A percentile compares a stretch with the other conserved stretches of the same genome.
Conservation (phyloP, 257 asterid species). For the Solanum rostratum region DNA sequence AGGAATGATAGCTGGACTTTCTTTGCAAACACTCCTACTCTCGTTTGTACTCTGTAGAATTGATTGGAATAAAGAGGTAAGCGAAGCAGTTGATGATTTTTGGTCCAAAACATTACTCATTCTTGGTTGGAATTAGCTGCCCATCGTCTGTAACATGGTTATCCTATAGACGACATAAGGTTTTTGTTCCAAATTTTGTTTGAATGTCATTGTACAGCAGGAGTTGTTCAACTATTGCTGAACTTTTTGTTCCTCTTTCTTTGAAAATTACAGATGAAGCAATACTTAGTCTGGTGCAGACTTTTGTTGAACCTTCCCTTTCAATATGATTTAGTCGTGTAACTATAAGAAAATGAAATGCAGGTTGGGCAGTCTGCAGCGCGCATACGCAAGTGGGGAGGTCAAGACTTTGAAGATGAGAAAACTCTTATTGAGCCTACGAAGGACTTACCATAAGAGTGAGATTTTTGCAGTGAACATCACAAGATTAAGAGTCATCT, state of each 20-base stretch:
- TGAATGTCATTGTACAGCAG: background rate
- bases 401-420: slow-evolving; percentile 12
- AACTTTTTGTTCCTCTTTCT: background rate
- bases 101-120: background rate
- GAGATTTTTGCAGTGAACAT: background rate
- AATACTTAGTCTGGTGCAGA: background rate
- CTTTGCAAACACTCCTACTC: slow-evolving; percentile 49
- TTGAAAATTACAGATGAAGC: background rate
- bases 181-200: background rate
- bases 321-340: background rate
- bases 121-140: background rate
- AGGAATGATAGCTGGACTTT: slow-evolving; percentile 68
- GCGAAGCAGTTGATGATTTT: background rate
- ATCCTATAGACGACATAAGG: background rate
- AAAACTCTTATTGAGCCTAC: background rate
- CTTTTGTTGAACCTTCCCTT: background rate
- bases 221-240: too few species aligned
- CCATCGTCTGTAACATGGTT: background rate
- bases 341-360: background rate
- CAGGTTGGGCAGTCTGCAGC: slow-evolving; percentile 55
- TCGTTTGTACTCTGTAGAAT: slow-evolving; percentile 38
- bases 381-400: slow-evolving; percentile 65
- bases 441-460: background rate
- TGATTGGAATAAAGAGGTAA: slow-evolving; percentile 62
- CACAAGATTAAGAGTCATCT: background rate